phyloP scores from a whole-genome alignment of 768 basidiomycete genomes.

The Termitomyces sp. region DNA sequence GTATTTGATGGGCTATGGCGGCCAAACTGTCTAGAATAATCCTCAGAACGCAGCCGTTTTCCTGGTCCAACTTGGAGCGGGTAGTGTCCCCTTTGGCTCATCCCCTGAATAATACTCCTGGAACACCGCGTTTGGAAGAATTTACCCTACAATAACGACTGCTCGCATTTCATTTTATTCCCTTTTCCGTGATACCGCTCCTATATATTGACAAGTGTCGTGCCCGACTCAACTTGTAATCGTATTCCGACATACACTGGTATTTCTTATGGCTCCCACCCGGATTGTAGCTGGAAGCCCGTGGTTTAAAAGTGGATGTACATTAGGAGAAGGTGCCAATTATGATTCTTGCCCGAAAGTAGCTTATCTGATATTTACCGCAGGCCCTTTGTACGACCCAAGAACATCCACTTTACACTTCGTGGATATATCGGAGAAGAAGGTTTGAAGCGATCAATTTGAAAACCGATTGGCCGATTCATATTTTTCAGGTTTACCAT shows the following conservation, averaged over 20 bases:
- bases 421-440: constrained; percentile 60
- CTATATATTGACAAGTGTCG: constrained; percentile 10
- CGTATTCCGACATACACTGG: not conserved
- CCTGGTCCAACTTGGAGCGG: not conserved
- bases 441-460: constrained; percentile 32
- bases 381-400: constrained; percentile 65
- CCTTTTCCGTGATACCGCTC: constrained; percentile 1
- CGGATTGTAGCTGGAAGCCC: constrained; percentile 44
- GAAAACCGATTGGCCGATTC: not conserved
- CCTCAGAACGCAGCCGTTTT: not conserved
- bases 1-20: not conserved
- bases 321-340: constrained; percentile 58
- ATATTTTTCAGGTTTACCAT: constrained; percentile 46
- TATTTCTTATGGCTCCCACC: constrained; percentile 17
- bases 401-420: constrained; percentile 57
- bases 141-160: constrained; percentile 21
- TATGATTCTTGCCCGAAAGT: constrained; percentile 1
- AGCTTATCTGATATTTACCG: constrained; percentile 17
- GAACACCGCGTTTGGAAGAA: constrained; percentile 27
- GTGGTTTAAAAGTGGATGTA: constrained; percentile 51
- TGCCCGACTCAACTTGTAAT: constrained; percentile 7
- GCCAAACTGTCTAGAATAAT: constrained; percentile 1
- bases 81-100: constrained; percentile 2
- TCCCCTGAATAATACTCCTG: constrained; percentile 12
- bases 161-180: not conserved